These are phyloP conservation scores for Pseudocercospora musae DNA, from an alignment of 2,329 filamentous ascomycete genomes.

Conservation along the genomic window DNA sequence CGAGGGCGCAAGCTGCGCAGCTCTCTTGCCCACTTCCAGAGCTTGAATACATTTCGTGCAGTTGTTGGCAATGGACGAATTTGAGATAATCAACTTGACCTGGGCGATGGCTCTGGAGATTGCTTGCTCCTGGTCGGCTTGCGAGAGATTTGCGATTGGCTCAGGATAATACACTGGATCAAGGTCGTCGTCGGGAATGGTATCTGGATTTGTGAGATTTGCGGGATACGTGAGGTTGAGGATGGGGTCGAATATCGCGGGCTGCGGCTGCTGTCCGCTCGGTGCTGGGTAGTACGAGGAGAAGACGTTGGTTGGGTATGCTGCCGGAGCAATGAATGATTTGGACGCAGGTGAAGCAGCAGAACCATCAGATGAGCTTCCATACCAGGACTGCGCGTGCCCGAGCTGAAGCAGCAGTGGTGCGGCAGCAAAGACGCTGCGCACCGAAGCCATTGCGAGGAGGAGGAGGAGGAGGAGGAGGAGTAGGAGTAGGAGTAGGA, in stretches of 20 bases:
- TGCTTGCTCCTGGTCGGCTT: slow-evolving; percentile 40
- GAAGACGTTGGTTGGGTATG: slow-evolving; percentile 52
- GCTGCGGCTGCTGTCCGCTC: slow-evolving; percentile 52
- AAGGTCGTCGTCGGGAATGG: slow-evolving; percentile 47
- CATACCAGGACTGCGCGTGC: slow-evolving; percentile 14
- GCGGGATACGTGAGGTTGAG: slow-evolving; percentile 53
- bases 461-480: too few species aligned
- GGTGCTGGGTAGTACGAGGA: slow-evolving; percentile 49
- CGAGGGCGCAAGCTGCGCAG: slow-evolving; percentile 49
- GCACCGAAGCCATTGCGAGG: slow-evolving; percentile 11
- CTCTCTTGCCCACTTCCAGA: slow-evolving; percentile 49
- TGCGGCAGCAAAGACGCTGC: slow-evolving; percentile 10
- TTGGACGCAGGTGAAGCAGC: not conserved
- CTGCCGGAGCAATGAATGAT: slow-evolving; percentile 44
- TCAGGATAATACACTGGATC: slow-evolving; percentile 53
- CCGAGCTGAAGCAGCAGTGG: slow-evolving; percentile 17
- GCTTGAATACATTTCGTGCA: slow-evolving; percentile 56
- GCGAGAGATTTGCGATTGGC: slow-evolving; percentile 46
- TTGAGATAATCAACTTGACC: slow-evolving; percentile 44
- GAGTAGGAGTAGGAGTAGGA: too few species aligned
- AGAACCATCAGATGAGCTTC: not conserved
- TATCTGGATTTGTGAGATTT: slow-evolving; percentile 54
- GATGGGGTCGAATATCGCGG: slow-evolving; percentile 51
- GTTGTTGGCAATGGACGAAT: slow-evolving; percentile 34
- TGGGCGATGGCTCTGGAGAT: slow-evolving; percentile 45